Conservation (phyloP, 2,329 filamentous ascomycete genomes). For the Sclerotinia nivalis region DNA sequence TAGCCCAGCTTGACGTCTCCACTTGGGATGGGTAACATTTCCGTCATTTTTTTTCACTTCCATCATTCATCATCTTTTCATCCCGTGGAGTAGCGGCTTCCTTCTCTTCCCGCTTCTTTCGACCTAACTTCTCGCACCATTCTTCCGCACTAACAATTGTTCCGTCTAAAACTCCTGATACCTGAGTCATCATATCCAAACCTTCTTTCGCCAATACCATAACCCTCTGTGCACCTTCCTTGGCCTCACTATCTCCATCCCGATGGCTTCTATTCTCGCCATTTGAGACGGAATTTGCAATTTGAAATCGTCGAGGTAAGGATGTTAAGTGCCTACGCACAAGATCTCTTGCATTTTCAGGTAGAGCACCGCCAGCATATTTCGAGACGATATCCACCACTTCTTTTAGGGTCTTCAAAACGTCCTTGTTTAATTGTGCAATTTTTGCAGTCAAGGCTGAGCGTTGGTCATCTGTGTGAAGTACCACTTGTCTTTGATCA, state of each 20-base stretch:
- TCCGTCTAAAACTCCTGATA: slow-evolving; percentile 82
- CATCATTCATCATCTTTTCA: slow-evolving; percentile 2
- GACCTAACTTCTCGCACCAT: slow-evolving; percentile 81
- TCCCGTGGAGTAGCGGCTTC: slow-evolving; percentile 26
- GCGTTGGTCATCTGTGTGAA: slow-evolving; percentile 36
- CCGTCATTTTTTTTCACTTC: not conserved
- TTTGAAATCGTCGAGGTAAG: slow-evolving; percentile 77
- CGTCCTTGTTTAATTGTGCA: slow-evolving; percentile 65
- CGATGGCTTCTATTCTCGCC: slow-evolving; percentile 40
- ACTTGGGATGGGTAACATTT: not conserved
- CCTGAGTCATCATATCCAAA: slow-evolving; percentile 90
- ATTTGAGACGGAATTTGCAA: slow-evolving; percentile 59
- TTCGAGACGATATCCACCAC: slow-evolving; percentile 84
- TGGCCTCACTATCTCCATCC: slow-evolving; percentile 46
- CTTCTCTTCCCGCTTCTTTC: slow-evolving; percentile 38
- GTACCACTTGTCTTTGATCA: slow-evolving; percentile 31
- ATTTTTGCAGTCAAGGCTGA: slow-evolving; percentile 50
- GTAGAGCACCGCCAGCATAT: slow-evolving; percentile 87
- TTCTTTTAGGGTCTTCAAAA: slow-evolving; percentile 76
- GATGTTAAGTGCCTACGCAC: slow-evolving; percentile 83
- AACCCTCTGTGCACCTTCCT: slow-evolving; percentile 70
- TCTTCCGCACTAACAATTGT: slow-evolving; percentile 88
- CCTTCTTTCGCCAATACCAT: slow-evolving; percentile 86
- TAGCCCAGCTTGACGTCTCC: slow-evolving; percentile 11
- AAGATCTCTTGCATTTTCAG: slow-evolving; percentile 81